Conservation (phyloP, 352 stramenopile species). For the Phytophthora aleatoria region DNA sequence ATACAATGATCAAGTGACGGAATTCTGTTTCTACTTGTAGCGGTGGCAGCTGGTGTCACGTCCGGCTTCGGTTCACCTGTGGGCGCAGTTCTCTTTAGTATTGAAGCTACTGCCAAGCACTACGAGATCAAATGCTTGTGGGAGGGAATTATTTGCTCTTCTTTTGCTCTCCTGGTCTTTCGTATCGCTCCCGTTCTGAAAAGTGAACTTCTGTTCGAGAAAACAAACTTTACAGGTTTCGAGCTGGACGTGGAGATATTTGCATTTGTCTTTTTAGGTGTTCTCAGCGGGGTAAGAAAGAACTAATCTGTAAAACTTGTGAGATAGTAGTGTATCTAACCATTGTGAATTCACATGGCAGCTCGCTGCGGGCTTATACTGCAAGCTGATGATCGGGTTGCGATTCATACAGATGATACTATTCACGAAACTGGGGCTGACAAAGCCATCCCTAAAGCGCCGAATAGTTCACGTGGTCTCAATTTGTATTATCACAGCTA, state of each 20-base stretch:
- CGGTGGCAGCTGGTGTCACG: conserved; percentile 77
- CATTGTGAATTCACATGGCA: conserved; percentile 13
- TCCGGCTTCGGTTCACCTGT: conserved; percentile 82
- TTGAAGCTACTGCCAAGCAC: conserved; percentile 82
- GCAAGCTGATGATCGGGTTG: conserved; percentile 55
- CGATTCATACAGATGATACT: conserved; percentile 53
- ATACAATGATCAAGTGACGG: not conserved
- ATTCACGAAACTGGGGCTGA: conserved; percentile 58
- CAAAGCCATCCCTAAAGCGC: conserved; percentile 53
- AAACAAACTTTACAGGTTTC: conserved; percentile 79
- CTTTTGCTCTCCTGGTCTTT: conserved; percentile 78
- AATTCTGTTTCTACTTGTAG: conserved; percentile 21
- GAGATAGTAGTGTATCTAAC: not conserved
- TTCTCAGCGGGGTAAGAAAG: conserved; percentile 61
- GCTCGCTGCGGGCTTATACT: conserved; percentile 74
- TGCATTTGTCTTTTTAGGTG: conserved; percentile 71
- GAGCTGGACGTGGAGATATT: conserved; percentile 84
- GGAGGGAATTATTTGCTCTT: conserved; percentile 85
- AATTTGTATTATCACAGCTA: conserved; percentile 61
- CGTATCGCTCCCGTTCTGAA: conserved; percentile 76
- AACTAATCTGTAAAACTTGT: too few relatives aligned
- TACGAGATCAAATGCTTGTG: conserved; percentile 89
- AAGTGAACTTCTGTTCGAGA: conserved; percentile 79
- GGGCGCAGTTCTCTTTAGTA: conserved; percentile 79
- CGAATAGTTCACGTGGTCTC: conserved; percentile 62